Evolutionary conservation across 805 yeast genomes (phyloP).

Genomic region (Torulaspora microellipsoides): DNA sequence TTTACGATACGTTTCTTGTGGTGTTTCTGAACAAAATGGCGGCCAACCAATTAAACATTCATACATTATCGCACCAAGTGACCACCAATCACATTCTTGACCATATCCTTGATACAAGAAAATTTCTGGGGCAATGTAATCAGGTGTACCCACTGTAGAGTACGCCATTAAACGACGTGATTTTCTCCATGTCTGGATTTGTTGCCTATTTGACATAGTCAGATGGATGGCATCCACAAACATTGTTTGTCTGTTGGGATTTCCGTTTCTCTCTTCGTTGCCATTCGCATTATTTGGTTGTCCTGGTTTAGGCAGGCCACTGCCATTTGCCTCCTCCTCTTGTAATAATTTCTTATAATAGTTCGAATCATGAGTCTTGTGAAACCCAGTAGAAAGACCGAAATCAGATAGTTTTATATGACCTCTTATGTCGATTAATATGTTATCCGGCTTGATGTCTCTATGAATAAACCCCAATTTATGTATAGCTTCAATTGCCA

Average conservation of each 20-base stretch:
- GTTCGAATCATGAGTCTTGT: slow-evolving; percentile 84
- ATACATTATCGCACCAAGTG: slow-evolving; percentile 92
- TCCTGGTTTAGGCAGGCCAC: slow-evolving; percentile 36
- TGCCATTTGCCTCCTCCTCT: slow-evolving; percentile 42
- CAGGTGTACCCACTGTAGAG: slow-evolving; percentile 95
- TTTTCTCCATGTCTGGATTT: slow-evolving; percentile 94
- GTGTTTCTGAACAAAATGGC: slow-evolving; percentile 91
- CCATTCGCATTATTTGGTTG: slow-evolving; percentile 25
- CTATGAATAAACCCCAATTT: slow-evolving; percentile 92
- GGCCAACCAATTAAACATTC: slow-evolving; percentile 98
- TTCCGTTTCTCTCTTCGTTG: slow-evolving; percentile 19
- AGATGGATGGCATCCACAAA: slow-evolving; percentile 92
- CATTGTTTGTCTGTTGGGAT: slow-evolving; percentile 65
- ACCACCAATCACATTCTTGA: slow-evolving; percentile 98
- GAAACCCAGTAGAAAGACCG: slow-evolving; percentile 89
- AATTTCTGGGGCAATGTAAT: slow-evolving; percentile 93
- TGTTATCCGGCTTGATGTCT: slow-evolving; percentile 97
- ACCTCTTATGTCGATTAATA: slow-evolving; percentile 76
- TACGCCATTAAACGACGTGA: slow-evolving; percentile 90
- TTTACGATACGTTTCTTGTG: slow-evolving; percentile 89
- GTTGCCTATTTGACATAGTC: slow-evolving; percentile 92
- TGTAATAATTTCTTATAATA: slow-evolving; percentile 81
- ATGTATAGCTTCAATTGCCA: slow-evolving; percentile 92
- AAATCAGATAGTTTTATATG: slow-evolving; percentile 81
- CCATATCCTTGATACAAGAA: slow-evolving; percentile 92